Evolutionary conservation across 192 early-diverging fungal species (phyloP), one percentile per base, ranked within the genome.

Genomic region (Cetraspora pellucida): DNA sequence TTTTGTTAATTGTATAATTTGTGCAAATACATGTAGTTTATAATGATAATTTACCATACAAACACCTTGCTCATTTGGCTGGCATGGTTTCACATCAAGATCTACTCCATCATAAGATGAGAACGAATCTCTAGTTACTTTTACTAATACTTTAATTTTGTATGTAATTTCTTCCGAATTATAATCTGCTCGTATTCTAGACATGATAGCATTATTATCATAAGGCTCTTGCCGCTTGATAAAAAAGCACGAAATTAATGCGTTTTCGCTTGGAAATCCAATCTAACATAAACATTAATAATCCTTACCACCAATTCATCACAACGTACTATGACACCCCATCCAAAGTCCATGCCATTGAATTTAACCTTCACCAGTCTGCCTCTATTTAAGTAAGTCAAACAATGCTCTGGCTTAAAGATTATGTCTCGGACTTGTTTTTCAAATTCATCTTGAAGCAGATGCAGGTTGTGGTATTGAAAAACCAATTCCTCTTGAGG

Each of bases 381-480:
- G 11, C 97, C 97, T 3, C 90, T 80, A 77, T 97, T 93, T 80
- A 98, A 77, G 77, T 92, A 99, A 7, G 93, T 91, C 46, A 98
- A 74, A n/a, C 86, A 83, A 79, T 95, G 85, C 9, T 89, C 81
- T 30, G 96, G 96, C 77, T 96, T 92, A 58, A 92, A 91, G 52
- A 97, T 79, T 0, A 97, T 93, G 30, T 87, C 89, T 45, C 91
- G 85, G 23, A 90, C 82, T 37, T 96, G 95, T 54, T 85, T 78
- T 25, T 79, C 78, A 66, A 92, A 89, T 10, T 78, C 61, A 16
- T 90, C 86, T 5, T 95, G 85, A 78, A 95, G 94, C 31, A 85
- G 79, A 17, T 90, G 87, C 70, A 97, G 79, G 21, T 93, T 86
- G 77, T 95, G 93, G 75, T 96, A 95, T 17, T 87, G 85, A 54